Conservation (phyloP, 73 alveolate species). For the Paramecium sonneborni region DNA sequence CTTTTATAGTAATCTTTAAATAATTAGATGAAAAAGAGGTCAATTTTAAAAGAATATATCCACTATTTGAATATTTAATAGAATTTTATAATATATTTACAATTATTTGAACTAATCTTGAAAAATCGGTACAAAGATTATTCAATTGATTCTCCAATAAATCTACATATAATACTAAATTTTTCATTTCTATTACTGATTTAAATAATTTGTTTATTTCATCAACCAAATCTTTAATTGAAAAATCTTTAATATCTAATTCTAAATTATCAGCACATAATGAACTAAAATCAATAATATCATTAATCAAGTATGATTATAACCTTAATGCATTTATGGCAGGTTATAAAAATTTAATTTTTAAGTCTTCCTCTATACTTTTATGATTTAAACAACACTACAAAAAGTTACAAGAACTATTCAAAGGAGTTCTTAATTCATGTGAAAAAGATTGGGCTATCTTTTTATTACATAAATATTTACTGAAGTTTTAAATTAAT, state of each 20-base stretch:
- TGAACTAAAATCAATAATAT: conserved; percentile 25
- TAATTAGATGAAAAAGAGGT: background rate
- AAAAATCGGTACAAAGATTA: background rate
- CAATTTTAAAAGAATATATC: background rate
- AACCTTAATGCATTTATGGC: conserved; percentile 22
- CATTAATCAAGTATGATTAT: background rate
- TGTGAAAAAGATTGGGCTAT: conserved; percentile 31
- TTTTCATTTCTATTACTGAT: background rate
- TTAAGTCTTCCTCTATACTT: background rate
- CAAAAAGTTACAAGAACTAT: conserved; percentile 2
- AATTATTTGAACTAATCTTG: background rate
- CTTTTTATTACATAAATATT: background rate
- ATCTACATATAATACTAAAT: background rate
- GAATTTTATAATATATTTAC: background rate
- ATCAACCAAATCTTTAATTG: background rate
- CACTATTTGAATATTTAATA: background rate
- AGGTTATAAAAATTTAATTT: conserved; percentile 18
- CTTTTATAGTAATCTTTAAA: background rate
- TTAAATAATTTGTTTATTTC: background rate
- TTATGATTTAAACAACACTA: background rate
- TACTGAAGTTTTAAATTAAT: conserved; percentile 41
- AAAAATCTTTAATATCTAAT: background rate
- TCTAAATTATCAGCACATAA: background rate
- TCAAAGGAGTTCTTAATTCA: conserved; percentile 49
- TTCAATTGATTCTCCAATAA: background rate